These are phyloP conservation scores for Pseudogymnoascus sp. DNA, from an alignment of 2,329 filamentous ascomycete species.

Conservation along the genomic window DNA sequence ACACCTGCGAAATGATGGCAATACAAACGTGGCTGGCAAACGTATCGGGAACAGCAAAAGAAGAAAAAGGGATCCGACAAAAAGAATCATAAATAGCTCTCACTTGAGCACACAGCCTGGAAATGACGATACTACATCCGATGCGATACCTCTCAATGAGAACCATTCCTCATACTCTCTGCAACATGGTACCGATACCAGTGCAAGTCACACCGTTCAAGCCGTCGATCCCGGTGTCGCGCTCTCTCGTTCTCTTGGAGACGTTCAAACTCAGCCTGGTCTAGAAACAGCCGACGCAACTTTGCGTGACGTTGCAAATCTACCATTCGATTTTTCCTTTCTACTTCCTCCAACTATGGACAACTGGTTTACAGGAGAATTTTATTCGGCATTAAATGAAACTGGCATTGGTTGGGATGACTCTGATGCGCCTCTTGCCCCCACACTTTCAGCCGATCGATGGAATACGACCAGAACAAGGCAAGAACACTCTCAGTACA, in stretches of 20 bases:
- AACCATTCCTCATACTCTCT: neutral
- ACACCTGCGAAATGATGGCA: constrained; percentile 11
- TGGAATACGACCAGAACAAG: constrained; percentile 1
- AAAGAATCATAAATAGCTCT: neutral
- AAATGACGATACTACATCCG: neutral
- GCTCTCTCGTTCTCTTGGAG: neutral
- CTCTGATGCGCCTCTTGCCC: constrained; percentile 10
- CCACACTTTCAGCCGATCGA: constrained; percentile 6
- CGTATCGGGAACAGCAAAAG: neutral
- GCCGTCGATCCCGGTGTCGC: neutral
- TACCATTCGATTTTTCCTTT: constrained; percentile 18
- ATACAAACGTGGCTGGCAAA: neutral
- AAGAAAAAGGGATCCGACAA: neutral
- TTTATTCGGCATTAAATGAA: constrained; percentile 22
- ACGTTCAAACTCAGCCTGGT: neutral
- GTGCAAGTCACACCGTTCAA: neutral
- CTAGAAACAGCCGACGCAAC: neutral
- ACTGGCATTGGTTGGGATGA: constrained; percentile 18
- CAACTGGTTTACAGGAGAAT: constrained; percentile 21
- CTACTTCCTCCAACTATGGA: constrained; percentile 15
- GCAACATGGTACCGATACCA: neutral
- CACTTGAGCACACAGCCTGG: neutral
- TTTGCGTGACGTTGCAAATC: neutral
- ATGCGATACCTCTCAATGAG: neutral
- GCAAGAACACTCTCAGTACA: neutral